These are phyloP conservation scores for Cymbopogon flexuosus DNA, from an alignment of 202 grass and related monocot species.

Conservation along the genomic window DNA sequence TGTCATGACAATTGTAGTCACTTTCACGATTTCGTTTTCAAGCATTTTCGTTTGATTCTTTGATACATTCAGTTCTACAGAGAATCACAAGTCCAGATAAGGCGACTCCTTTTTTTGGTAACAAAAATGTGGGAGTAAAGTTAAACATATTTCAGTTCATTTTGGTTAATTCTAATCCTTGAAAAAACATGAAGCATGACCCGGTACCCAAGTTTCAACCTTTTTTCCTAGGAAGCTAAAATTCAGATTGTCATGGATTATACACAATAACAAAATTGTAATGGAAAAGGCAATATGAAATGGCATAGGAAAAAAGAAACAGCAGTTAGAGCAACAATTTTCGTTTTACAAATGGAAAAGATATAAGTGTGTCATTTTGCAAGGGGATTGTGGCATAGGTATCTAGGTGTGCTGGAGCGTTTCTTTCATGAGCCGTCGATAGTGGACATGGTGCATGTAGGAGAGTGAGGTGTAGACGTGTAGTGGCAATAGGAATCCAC, in stretches of 20 bases:
- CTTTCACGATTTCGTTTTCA: background rate
- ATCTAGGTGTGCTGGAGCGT: background rate
- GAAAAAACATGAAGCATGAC: background rate
- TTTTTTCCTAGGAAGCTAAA: background rate
- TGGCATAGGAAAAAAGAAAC: background rate
- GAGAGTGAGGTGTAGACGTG: constrained; percentile 8
- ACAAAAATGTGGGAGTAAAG: background rate
- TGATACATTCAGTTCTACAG: background rate
- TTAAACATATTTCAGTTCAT: background rate
- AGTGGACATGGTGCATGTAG: background rate
- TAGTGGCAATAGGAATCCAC: constrained; percentile 29
- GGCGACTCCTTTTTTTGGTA: background rate
- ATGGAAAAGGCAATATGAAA: background rate
- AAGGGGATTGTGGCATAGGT: constrained; percentile 6
- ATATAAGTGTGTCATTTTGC: background rate
- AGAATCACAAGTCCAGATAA: background rate
- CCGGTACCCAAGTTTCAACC: background rate
- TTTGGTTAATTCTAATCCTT: background rate
- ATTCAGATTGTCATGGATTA: background rate
- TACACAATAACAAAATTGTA: background rate
- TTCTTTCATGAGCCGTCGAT: constrained; percentile 12
- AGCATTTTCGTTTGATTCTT: background rate
- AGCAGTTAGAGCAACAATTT: background rate
- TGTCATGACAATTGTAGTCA: background rate
- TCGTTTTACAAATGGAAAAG: background rate